Base-by-base conservation (phyloP, 202 grass and related monocot species). In the Hordeum pubiflorum region DNA sequence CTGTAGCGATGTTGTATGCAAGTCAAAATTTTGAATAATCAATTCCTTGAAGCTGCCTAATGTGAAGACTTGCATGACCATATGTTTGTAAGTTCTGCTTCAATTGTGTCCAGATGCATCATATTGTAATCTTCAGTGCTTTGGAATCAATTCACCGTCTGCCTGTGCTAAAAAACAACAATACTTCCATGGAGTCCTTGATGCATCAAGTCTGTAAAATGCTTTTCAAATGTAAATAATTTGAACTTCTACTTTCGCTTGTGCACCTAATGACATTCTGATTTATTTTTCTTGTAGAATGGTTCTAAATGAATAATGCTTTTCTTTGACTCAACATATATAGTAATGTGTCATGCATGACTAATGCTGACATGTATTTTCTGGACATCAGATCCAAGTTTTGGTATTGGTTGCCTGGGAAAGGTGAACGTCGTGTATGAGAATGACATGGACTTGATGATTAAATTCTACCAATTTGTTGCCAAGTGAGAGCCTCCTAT, bases 361-460 rank as follows among this genome's bases (percentile, higher is more conserved):
- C 23, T 74, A 7, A 34, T 69, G 74, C 78, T 85, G 69, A 81
- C 24, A 72, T 78, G 60, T 18, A 20, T 79, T 91, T 76, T 73
- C 29, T 65, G 57, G 38, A 84, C 63, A 62, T 64, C 90, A 97
- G 90, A 93, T 97, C 93, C 93, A 81, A 81, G 88, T 79, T 85
- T 93, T 82, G 90, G 90, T 60, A 97, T 97, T 72, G 75, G 82
- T 36, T 97, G 84, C 88, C 79, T 97, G 27, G 93, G 93, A 78
- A 97, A 91, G 74, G 86, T 93, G 55, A 97, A 91, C 13, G 11
- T 64, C 58, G 38, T 93, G 62, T 97, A 86, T 41, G 86, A 91
- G 74, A 93, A 86, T 83, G 86, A 97, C 88, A 97, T 84, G 86
- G 90, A 93, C 20, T 75, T 97, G 79, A 93, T 97, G 93, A 81